Base-by-base conservation (phyloP, 306 rosid genomes). In the Amphicarpaea edgeworthii region DNA sequence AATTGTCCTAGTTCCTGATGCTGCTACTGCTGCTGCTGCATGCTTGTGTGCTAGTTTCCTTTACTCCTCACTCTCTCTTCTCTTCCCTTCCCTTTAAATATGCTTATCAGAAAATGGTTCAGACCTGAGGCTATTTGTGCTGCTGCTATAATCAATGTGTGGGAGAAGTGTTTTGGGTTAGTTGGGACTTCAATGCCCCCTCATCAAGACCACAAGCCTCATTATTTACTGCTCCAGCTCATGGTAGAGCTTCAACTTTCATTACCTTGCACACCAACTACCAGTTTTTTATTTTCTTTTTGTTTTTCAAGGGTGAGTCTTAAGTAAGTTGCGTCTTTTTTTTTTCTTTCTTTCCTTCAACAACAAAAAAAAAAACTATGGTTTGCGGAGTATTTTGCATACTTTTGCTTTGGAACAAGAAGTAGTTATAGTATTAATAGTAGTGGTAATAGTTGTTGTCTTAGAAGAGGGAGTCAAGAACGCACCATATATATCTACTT, bases 401-500 rank as follows among this genome's bases (percentile, higher is more conserved):
- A 45, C 51, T 53, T 34, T 34, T 32, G 49, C 20, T 66, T 50
- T 63, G 45, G 42, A 30, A 28, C 66, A 58, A 58, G 37, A 0
- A 3, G 6, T 30, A 30, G 37, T 30, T 3, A 2, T 0, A 0
- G 19, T 7, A 46, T 23, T 41, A 12, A 0, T 30, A 30, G 26
- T 57, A 12, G 38, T 15, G 7, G 6, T 34, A 12, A 2, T 67
- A 68, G 55, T 53, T 68, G 19, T 28, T 40, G 79, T 68, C 64
- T 75, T 75, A 57, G 51, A 81, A 75, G 86, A 86, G 97, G 88
- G 87, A 95, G 98, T 95, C 98, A 95, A 95, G 97, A 95, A 84
- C 98, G 97, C 96, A 95, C 98, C 98, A 89, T 84, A 89, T 84
- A 87, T 78, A 30, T 12, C 1, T n/a, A 12, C 12, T 12, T 12